Evolutionary conservation across 441 rosid species (phyloP), one percentile per base, ranked within the genome.

Genomic region (Adansonia gregorii): DNA sequence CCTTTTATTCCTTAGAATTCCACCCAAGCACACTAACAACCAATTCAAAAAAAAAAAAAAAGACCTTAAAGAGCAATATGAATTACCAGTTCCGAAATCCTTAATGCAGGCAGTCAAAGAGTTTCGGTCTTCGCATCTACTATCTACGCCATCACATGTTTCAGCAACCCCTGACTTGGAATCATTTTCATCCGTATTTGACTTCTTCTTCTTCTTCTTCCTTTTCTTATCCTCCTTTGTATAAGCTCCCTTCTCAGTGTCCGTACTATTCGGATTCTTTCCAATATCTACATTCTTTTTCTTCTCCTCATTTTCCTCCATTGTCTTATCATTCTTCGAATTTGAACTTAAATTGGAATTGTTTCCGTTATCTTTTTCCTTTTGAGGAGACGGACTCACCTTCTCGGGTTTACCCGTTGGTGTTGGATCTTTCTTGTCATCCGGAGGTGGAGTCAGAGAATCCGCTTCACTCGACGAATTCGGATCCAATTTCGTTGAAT

Each of bases 41-140:
- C 58, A 81, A 71, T 35, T 72, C 22, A 39, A 59, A 74, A 8
- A 56, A 17, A 3, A 10, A 24, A 9, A 60, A 10, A 35, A 35
- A 35, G 3, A 35, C 39, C 39, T 35, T 8, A 63, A 54, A 45
- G 73, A 11, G 15, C 58, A 73, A 67, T 6, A 54, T 11, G 69
- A 77, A 56, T 79, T 88, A 91, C 97, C 98, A 67, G 70, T 71
- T 4, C 81, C 85, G 68, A 75, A 82, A 73, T 73, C 74, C 80
- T 79, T 84, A 80, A 90, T 81, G 85, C 98, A 94, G 49, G 94
- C 96, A 75, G 77, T 81, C 78, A 89, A 76, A 2, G 78, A 72
- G 35, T 71, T 73, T 67, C 22, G 77, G 52, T 82, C 87, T 6
- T 20, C 74, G 51, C 91, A 94, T 61, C 63, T 55, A 41, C 82